Base-by-base conservation (phyloP, 805 yeast genomes). In the Schizosaccharomyces japonicus region DNA sequence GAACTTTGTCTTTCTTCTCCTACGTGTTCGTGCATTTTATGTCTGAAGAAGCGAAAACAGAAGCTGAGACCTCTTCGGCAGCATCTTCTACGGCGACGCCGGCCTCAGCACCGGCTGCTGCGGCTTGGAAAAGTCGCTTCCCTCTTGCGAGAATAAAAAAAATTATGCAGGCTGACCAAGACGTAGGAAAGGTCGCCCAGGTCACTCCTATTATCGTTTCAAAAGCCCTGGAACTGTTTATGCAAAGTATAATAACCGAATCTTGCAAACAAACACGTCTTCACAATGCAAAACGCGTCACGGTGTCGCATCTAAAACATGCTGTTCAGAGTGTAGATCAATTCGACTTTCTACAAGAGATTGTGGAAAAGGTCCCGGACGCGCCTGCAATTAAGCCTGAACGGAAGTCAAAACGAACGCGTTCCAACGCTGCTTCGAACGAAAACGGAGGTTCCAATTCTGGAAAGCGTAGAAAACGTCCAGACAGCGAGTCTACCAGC, bases 151-250 rank as follows among this genome's bases (percentile, higher is more conserved):
- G 96, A 52, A 84, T 90, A 56, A 90, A 90, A 66, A 82, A 90
- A 56, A 74, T 90, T 50, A 87, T 90, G 95, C 98, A 90, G 59
- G 77, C 92, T 27, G 99, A 90, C 62, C 98, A 90, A 53, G 99
- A 90, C 53, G 85, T 90, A 42, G 99, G 99, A 2, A 90, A 90
- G 59, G 96, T 90, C 4, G 95, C 98, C 3, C 95, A 85, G 58
- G 95, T 95, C 1, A 92, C 99, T 2, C 99, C 99, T 0, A 80
- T 87, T n/a, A 87, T 87, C 15, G 94, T 90, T 6, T 95, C 96
- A 5, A 72, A 95, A 52, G 94, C 98, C 0, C 67, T 90, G 47
- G 96, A 90, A 63, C 71, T 83, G 51, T 90, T 90, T 60, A 74
- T 90, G 71, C 82, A 93, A 47, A 75, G 90, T 48, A 68, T 90